Conservation (phyloP, 768 basidiomycete genomes). For the Tubosaeta sp. region DNA sequence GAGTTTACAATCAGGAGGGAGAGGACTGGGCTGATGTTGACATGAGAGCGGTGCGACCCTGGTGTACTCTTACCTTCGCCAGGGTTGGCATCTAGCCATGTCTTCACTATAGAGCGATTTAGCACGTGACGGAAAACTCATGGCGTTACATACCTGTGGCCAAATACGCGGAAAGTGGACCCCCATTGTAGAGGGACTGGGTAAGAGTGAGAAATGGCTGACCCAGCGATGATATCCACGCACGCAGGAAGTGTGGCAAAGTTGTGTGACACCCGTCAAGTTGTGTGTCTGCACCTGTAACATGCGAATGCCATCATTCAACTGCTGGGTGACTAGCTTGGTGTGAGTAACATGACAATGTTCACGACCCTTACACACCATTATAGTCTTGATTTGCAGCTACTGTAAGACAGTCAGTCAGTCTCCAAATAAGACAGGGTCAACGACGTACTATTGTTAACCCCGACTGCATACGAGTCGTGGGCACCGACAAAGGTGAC, state of each 20-base stretch:
- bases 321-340: constrained; percentile 66
- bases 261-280: constrained; percentile 53
- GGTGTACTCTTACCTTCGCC: constrained; percentile 58
- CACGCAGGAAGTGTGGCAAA: constrained; percentile 82
- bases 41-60: neutral
- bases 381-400: constrained; percentile 76
- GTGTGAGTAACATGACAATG: neutral
- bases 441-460: constrained; percentile 54
- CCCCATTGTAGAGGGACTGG: constrained; percentile 66
- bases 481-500: constrained; percentile 91
- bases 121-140: neutral
- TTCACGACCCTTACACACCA: constrained; percentile 37
- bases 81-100: constrained; percentile 84
- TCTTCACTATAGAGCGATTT: constrained; percentile 48
- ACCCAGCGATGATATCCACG: constrained; percentile 20
- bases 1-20: constrained; percentile 90
- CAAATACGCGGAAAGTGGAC: constrained; percentile 69
- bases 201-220: constrained; percentile 7
- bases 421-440: neutral
- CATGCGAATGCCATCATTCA: constrained; percentile 81
- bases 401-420: constrained; percentile 40
- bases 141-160: constrained; percentile 46
- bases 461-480: constrained; percentile 83
- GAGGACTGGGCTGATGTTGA: constrained; percentile 49
- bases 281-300: constrained; percentile 79